phyloP scores from a whole-genome alignment of 1,284 basidiomycete genomes.

The Trichosporon sp. region DNA sequence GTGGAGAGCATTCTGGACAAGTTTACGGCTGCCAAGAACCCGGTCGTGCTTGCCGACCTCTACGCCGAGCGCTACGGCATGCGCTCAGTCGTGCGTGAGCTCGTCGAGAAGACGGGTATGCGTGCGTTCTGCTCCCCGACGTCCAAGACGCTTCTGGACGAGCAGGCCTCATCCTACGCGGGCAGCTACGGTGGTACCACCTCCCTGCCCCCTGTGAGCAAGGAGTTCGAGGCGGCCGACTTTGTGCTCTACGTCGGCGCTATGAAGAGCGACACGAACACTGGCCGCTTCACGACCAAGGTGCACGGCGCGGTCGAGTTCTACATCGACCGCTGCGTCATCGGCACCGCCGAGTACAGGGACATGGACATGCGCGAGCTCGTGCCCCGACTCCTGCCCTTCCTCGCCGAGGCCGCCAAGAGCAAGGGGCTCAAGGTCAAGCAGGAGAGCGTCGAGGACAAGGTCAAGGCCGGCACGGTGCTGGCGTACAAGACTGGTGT shows the following conservation, averaged over 20 bases:
- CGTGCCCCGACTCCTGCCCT: conserved; percentile 54
- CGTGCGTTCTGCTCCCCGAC: conserved; percentile 66
- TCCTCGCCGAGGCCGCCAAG: conserved; percentile 44
- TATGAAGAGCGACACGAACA: conserved; percentile 84
- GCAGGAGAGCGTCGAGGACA: conserved; percentile 39
- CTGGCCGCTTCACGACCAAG: conserved; percentile 59
- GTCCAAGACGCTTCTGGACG: conserved; percentile 84
- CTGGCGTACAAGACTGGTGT: conserved; percentile 37
- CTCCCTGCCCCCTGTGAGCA: conserved; percentile 69
- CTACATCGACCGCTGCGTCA: conserved; percentile 75
- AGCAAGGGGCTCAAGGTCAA: conserved; percentile 30
- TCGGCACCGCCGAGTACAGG: conserved; percentile 60
- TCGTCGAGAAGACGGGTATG: conserved; percentile 71
- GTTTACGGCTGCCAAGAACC: conserved; percentile 68
- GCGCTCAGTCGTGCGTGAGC: conserved; percentile 67
- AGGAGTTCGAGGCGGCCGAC: conserved; percentile 77
- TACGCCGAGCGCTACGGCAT: conserved; percentile 81
- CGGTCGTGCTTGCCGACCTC: conserved; percentile 82
- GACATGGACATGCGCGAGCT: conserved; percentile 58
- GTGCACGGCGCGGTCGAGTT: conserved; percentile 69
- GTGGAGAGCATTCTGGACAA: conserved; percentile 70
- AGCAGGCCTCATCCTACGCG: conserved; percentile 77
- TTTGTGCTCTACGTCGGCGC: conserved; percentile 82
- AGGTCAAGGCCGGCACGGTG: conserved; percentile 38
- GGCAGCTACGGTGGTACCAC: conserved; percentile 83